Conservation (phyloP, 2,329 filamentous ascomycete genomes). For the Dothidotthia symphoricarpi region DNA sequence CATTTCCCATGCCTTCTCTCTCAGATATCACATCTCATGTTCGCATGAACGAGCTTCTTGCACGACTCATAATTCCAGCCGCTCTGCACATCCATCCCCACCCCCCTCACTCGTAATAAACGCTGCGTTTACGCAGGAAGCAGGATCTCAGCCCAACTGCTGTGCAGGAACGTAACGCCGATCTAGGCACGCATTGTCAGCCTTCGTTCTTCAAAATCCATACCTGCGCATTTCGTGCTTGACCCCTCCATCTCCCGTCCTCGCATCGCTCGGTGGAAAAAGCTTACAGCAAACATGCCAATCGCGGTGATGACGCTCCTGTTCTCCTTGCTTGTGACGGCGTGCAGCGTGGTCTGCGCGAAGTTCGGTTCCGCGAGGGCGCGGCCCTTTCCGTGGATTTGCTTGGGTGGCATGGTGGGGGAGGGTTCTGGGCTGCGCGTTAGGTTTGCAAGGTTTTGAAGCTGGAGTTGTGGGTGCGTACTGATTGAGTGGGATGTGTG, state of each 20-base stretch:
- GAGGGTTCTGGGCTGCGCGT: conserved; percentile 1
- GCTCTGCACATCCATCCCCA: too few species aligned
- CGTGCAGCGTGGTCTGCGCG: conserved; percentile 41
- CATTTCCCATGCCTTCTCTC: conserved; percentile 9
- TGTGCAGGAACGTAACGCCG: conserved; percentile 53
- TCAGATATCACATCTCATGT: conserved; percentile 1
- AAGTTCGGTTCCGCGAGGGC: conserved; percentile 40
- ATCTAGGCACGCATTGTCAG: conserved; percentile 39
- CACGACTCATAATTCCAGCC: too few species aligned
- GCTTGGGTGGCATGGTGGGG: conserved; percentile 33
- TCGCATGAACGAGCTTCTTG: too few species aligned
- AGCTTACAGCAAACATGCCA: conserved; percentile 52
- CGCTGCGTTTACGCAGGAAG: conserved; percentile 48
- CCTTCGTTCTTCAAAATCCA: conserved; percentile 5
- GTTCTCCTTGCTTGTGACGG: conserved; percentile 50
- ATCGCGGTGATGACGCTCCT: conserved; percentile 49
- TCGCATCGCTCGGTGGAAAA: not conserved
- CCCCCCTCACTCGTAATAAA: too few species aligned
- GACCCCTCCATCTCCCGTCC: not conserved
- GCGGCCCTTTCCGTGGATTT: conserved; percentile 27
- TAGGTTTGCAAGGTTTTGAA: not conserved
- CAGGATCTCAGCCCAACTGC: conserved; percentile 54
- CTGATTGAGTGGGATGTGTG: conserved; percentile 4
- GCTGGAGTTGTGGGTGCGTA: conserved; percentile 2
- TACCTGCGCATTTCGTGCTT: not conserved